Base-by-base conservation (phyloP, 164 flowering plant species). In the Hamamelis virginiana region DNA sequence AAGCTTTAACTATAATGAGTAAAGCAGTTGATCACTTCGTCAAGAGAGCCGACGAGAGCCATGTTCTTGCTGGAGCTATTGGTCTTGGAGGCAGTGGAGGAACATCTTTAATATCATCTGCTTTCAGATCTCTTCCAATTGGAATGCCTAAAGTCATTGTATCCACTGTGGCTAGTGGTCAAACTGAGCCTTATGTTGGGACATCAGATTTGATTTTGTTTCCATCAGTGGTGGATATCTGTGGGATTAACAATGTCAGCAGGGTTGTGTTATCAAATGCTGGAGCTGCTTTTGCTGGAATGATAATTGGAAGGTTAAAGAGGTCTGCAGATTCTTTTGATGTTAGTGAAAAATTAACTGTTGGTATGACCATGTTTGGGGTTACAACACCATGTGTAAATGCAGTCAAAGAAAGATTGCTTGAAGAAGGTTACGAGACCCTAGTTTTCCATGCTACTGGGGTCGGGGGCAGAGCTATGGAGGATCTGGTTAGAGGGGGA, bases 71-170 rank as follows among this genome's bases (percentile, higher is more conserved):
- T 62, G 97, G 99, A 70, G 94, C 79, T 43, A 80, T 91, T 55
- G 99, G 99, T 6, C 76, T 95, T 50, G 99, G 99, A 47, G 97
- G 97, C 38, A 92, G 94, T 72, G 97, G 97, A 55, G 99, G 99
- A 68, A 92, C 97, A 8, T 82, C 97, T 43, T 46, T 95, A 1
- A 67, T 89, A 57, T 81, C 97, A 8, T 74, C 90, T 65, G 91
- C 96, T 22, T 85, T 95, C 18, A 76, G 77, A 76, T 76, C 84
- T 52, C 91, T 95, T 52, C 97, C 93, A 4, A 27, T 95, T 58
- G 99, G 97, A 38, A 66, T 90, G 23, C 99, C 97, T 8, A 95
- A 95, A 79, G 64, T 91, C 26, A 82, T 92, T 68, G 88, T 91
- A 9, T 95, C 97, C 0, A 95, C 99, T 59, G 93, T 95, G 11